Evolutionary conservation across 441 rosid species (phyloP).

Genomic region (Pelargonium australe): DNA sequence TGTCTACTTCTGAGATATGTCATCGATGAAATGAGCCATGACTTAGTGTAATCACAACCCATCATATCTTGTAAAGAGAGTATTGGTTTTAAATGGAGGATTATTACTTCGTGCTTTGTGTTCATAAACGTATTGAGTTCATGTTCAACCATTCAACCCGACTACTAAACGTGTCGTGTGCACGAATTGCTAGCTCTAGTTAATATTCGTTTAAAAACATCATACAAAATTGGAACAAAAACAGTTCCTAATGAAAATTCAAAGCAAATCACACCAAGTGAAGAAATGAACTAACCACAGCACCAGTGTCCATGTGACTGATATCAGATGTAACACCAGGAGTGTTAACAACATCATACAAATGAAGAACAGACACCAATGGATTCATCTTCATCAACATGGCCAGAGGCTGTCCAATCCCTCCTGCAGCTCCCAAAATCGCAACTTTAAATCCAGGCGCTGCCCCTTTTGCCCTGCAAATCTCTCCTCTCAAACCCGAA

Average conservation of each 20-base stretch:
- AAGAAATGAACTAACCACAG: slow-evolving; percentile 46
- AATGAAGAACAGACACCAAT: slow-evolving; percentile 84
- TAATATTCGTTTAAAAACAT: too few species aligned
- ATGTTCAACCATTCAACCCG: too few species aligned
- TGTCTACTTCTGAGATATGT: too few species aligned
- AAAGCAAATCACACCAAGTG: background rate
- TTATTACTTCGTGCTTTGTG: too few species aligned
- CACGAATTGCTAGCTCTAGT: too few species aligned
- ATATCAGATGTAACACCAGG: slow-evolving; percentile 92
- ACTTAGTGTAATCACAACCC: too few species aligned
- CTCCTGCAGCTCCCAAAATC: slow-evolving; percentile 88
- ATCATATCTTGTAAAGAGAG: too few species aligned
- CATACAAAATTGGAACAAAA: background rate
- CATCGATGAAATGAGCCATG: too few species aligned
- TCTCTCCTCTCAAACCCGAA: slow-evolving; percentile 34
- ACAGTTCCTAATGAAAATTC: too few species aligned
- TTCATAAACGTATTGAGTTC: too few species aligned
- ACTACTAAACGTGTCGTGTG: too few species aligned
- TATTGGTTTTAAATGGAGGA: too few species aligned
- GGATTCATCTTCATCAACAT: slow-evolving; percentile 89
- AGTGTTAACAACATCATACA: slow-evolving; percentile 85
- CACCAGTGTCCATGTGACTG: slow-evolving; percentile 93
- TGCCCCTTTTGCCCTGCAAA: slow-evolving; percentile 62
- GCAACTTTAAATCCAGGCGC: slow-evolving; percentile 80
- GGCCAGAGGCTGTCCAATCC: slow-evolving; percentile 86